Base-by-base conservation (phyloP, 2,329 filamentous ascomycete genomes). In the Pseudodiploospora longispora region DNA sequence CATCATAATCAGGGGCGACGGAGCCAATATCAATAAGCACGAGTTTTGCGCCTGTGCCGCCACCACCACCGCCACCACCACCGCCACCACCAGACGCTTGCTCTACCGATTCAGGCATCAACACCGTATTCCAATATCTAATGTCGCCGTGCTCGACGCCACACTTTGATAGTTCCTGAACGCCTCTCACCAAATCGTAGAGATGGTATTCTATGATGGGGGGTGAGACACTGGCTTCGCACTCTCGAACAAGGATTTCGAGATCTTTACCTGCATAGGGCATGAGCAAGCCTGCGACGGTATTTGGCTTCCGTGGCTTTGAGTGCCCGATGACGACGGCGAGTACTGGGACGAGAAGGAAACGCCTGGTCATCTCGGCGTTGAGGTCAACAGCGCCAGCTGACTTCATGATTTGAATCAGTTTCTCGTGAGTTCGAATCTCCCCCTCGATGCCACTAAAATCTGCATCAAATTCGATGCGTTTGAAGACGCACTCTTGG, bases 401-500 rank as follows among this genome's bases (percentile, higher is more conserved):
- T 0, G 42, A 34, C 29, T 36, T 31, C 40, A 30, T 43, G 38
- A 40, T 43, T 8, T 42, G 30, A 9, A 50, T 46, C 4, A 49
- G 41, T 27, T 36, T 42, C 33, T 53, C 48, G 30, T 50, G 43
- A 9, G 43, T 37, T 19, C 39, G 47, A 10, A 54, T 52, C 41
- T 52, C 51, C 6, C 31, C 37, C 34, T 49, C 35, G 19, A 50
- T 41, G 5, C 43, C 35, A 7, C 43, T 36, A 28, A 50, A 34
- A 35, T 54, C 48, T 30, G 41, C 39, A 35, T 48, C 46, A 36
- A 52, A 54, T 34, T 52, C 52, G 40, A 54, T 54, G n/a, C 50
- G 48, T 41, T 54, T 52, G 38, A 54, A 54, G 33, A 52, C 48
- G 31, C 48, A 50, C 29, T 45, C 39, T 30, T 41, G 39, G 30